A percentile compares a stretch with the other conserved stretches of the same genome.
These are phyloP conservation scores for Fraxinus xanthoxyloides DNA, from an alignment of 305 asterid species.

Conservation along the genomic window DNA sequence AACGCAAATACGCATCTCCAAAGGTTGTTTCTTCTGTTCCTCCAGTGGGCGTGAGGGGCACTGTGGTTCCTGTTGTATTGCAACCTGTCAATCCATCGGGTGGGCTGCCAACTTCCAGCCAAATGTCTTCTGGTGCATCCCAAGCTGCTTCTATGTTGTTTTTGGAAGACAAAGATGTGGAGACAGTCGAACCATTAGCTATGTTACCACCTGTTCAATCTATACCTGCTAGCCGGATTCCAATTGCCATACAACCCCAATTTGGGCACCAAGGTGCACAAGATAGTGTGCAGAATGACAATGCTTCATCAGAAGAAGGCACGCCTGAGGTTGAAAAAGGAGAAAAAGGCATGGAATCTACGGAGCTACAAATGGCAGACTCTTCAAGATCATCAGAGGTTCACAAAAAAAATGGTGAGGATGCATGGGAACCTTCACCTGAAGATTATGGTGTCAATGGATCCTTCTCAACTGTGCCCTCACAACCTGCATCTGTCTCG, in stretches of 20 bases:
- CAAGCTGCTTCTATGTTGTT: slow-evolving; percentile 27
- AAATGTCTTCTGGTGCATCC: slow-evolving; percentile 27
- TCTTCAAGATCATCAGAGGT: slow-evolving; percentile 50
- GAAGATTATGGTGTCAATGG: slow-evolving; percentile 35
- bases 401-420: slow-evolving; percentile 36
- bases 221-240: slow-evolving; percentile 45
- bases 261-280: slow-evolving; percentile 33
- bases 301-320: slow-evolving; percentile 26
- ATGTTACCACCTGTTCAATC: slow-evolving; percentile 61
- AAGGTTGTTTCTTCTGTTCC: slow-evolving; percentile 39
- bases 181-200: slow-evolving; percentile 62
- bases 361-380: slow-evolving; percentile 32
- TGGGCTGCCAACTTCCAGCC: slow-evolving; percentile 33
- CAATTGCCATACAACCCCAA: slow-evolving; percentile 34
- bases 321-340: slow-evolving; percentile 26
- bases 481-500: slow-evolving; percentile 34
- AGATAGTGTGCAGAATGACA: slow-evolving; percentile 35
- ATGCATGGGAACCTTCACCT: slow-evolving; percentile 28
- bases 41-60: slow-evolving; percentile 60
- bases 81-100: slow-evolving; percentile 50
- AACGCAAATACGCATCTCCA: slow-evolving; percentile 37
- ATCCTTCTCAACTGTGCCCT: slow-evolving; percentile 30
- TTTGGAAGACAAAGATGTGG: slow-evolving; percentile 56
- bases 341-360: slow-evolving; percentile 35
- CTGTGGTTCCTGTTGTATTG: slow-evolving; percentile 70